Conservation (phyloP, 306 rosid species). For the Inga laurina region DNA sequence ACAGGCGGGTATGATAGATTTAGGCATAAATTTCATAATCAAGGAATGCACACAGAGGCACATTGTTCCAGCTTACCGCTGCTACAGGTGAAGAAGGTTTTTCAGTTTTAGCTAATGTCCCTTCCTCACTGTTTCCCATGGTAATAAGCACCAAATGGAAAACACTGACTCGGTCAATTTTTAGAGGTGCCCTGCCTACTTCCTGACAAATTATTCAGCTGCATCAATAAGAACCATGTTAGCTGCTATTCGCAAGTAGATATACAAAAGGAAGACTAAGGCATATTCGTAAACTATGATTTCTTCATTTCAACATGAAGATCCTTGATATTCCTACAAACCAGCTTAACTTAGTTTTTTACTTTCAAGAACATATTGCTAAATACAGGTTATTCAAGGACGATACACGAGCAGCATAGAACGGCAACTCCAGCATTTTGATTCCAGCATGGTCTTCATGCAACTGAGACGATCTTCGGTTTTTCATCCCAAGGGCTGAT, state of each 20-base stretch:
- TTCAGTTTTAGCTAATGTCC: constrained; percentile 59
- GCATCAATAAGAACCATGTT: constrained; percentile 25
- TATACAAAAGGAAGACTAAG: background rate
- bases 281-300: background rate
- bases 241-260: constrained; percentile 9
- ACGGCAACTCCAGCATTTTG: background rate
- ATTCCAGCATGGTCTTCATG: background rate
- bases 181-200: constrained; percentile 14
- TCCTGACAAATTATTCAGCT: constrained; percentile 28
- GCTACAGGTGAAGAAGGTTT: constrained; percentile 62
- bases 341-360: constrained; percentile 4
- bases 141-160: constrained; percentile 25
- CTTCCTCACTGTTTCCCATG: constrained; percentile 84
- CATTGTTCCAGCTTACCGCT: constrained; percentile 44
- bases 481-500: background rate
- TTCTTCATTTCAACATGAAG: constrained; percentile 9
- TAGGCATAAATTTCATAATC: background rate
- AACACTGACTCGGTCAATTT: background rate
- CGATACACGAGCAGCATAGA: background rate
- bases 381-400: background rate
- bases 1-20: constrained; percentile 11
- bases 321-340: background rate
- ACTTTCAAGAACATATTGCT: background rate
- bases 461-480: background rate
- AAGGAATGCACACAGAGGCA: background rate